A percentile compares a stretch with the other conserved stretches of the same genome.
These are phyloP conservation scores for Talaromyces sp. DNA, from an alignment of 2,329 filamentous ascomycete genomes.

Conservation along the genomic window DNA sequence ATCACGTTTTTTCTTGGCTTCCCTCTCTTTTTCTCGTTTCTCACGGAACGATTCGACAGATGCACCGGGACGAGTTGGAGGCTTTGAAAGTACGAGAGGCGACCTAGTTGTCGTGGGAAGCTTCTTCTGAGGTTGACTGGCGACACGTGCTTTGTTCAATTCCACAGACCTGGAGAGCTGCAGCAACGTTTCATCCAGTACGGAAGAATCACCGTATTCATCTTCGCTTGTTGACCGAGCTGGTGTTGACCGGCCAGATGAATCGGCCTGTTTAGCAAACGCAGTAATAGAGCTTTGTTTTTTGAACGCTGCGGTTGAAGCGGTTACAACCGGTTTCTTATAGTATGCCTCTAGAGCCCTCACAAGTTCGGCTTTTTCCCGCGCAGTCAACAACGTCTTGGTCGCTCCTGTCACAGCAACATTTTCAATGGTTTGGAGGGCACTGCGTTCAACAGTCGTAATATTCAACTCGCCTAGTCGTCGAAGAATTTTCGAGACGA, in stretches of 20 bases:
- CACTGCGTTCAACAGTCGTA: constrained; percentile 61
- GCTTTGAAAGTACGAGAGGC: constrained; percentile 24
- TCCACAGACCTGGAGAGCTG: constrained; percentile 43
- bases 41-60: constrained; percentile 62
- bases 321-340: constrained; percentile 44
- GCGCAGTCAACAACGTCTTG: constrained; percentile 74
- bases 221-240: constrained; percentile 33
- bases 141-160: constrained; percentile 39
- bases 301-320: constrained; percentile 40
- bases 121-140: constrained; percentile 30
- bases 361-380: constrained; percentile 79
- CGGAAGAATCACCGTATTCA: constrained; percentile 40
- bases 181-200: constrained; percentile 41
- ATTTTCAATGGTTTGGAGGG: constrained; percentile 59
- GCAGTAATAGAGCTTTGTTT: constrained; percentile 44
- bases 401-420: constrained; percentile 55
- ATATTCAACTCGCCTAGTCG: constrained; percentile 76
- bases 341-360: constrained; percentile 56
- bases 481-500: constrained; percentile 79
- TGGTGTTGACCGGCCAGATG: constrained; percentile 34
- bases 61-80: constrained; percentile 28
- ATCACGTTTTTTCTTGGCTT: constrained; percentile 70
- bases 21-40: constrained; percentile 69
- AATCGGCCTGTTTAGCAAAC: constrained; percentile 37
- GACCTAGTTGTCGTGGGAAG: constrained; percentile 25